A percentile compares a stretch with the other conserved stretches of the same genome.
phyloP scores from a whole-genome alignment of 129 eudicot species.

The Sambucus nigra region DNA sequence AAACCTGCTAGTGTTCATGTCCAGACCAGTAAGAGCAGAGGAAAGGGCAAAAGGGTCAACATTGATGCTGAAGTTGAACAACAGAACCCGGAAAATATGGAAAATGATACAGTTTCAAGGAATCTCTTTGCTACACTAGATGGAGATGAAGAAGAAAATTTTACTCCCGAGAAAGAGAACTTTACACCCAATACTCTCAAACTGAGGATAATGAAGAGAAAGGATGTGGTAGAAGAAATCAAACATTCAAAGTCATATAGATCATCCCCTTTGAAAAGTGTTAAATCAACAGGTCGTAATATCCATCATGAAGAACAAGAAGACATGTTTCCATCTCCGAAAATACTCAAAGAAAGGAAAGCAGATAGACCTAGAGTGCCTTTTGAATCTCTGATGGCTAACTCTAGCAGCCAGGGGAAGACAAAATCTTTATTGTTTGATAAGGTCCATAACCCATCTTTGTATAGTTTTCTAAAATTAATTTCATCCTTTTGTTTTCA shows the following conservation, averaged over 20 bases:
- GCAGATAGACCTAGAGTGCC: conserved; percentile 24
- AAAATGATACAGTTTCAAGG: conserved; percentile 18
- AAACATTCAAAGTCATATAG: conserved; percentile 10
- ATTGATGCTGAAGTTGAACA: conserved; percentile 10
- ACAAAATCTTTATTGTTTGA: conserved; percentile 23
- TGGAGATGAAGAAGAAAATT: conserved; percentile 28
- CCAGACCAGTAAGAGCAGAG: conserved; percentile 16
- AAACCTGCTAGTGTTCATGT: conserved; percentile 24
- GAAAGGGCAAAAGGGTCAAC: conserved; percentile 2
- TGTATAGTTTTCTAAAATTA: neutral
- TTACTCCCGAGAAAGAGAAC: conserved; percentile 74
- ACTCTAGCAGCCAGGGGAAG: conserved; percentile 16
- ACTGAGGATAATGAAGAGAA: conserved; percentile 28
- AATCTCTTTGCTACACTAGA: conserved; percentile 17
- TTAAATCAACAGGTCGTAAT: conserved; percentile 5
- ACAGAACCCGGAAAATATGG: conserved; percentile 10
- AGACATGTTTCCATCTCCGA: conserved; percentile 24
- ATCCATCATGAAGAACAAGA: conserved; percentile 18
- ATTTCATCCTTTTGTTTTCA: neutral
- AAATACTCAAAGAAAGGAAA: conserved; percentile 18
- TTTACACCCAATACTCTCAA: conserved; percentile 30
- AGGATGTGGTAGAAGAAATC: conserved; percentile 23
- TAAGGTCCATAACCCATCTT: conserved; percentile 14
- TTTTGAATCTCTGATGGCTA: conserved; percentile 26
- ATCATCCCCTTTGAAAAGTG: conserved; percentile 31